Evolutionary conservation across 805 yeast species (phyloP), one percentile per base, ranked within the genome.

Genomic region (Nakazawaea populi): DNA sequence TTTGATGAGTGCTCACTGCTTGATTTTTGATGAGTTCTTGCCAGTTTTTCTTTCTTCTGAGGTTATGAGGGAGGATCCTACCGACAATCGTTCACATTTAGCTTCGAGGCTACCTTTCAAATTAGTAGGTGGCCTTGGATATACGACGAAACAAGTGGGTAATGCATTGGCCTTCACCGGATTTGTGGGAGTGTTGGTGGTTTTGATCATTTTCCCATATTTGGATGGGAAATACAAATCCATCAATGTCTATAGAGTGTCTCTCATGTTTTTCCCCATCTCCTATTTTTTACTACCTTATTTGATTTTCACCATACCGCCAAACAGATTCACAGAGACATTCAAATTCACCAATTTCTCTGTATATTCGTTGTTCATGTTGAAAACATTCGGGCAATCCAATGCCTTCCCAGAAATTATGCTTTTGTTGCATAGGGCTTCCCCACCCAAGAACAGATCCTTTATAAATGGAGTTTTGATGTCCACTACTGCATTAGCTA

Each of bases 381-480:
- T 51, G 29, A 54, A 49, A 40, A 46, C 47, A 2, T 43, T 78
- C 8, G 71, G 74, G 7, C 65, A 67, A 8, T 68, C 85, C 1
- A 64, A 77, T 53, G 69, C 80, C 7, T 76, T 72, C 52, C 85
- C 87, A 5, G 78, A 75, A 51, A 65, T 79, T 27, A 61, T 77
- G 54, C 66, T 82, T 24, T 66, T 83, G 48, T 70, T 80, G 32
- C 85, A 80, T 61, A 70, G 82, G 45, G 74, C 80, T 7, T 72
- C 85, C 1, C 74, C 75, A 11, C 72, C 79, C 28, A 68, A 74
- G 54, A 76, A 80, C 54, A 70, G 84, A 46, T 85, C 85, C 1
- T 73, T 77, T 56, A 73, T 83, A 48, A 83, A 83, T 58, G 83
- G 84, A 11, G 71, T 79, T 14, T 70, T 82, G 3, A 72, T 81